Evolutionary conservation across 1,284 basidiomycete species (phyloP), one percentile per base, ranked within the genome.

Genomic region (Ustilago xerochloae): DNA sequence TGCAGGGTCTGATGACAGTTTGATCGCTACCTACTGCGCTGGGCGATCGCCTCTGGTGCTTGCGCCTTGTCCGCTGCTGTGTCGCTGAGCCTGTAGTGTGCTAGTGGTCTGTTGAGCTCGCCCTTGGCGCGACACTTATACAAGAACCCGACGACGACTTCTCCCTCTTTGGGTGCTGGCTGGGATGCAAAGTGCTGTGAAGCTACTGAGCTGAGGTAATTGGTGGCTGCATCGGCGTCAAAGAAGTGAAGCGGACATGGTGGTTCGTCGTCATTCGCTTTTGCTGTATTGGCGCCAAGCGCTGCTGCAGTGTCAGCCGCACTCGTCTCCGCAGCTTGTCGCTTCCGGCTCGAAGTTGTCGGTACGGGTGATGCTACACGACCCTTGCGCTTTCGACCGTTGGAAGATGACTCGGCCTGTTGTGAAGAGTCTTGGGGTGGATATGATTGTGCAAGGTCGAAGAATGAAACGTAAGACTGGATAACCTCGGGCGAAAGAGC

Each of bases 141-240:
- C 52, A 81, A 50, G 58, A 81, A 81, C 1, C 77, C 76, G 2
- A 81, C 79, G 0, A 81, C 79, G 2, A 80, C 74, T 52, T 81
- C 79, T 10, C 79, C 79, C 36, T 81, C 79, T 52, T 81, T 81
- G 2, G 79, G 79, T 13, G 76, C 63, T 6, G 78, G 79, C 43
- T 75, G 71, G 3, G 41, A 65, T n/a, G 63, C 65, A 53, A 81
- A 79, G 57, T 81, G 79, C 18, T 63, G 64, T 10, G 63, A 43
- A n/a, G 78, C 79, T 7, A 80, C 74, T 30, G 60, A 63, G 13
- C 74, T 68, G 22, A 81, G 60, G 54, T 79, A 79, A 38, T 58
- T 64, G 30, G 55, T 71, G 0, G 79, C 79, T 24, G 73, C 77
- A 41, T 78, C 70, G 16, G 64, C 72, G 29, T 81, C 79, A 55